A percentile compares a stretch with the other conserved stretches of the same genome.
These are phyloP conservation scores for Zopfochytrium polystomum DNA, from an alignment of 371 early-diverging fungal genomes.

Conservation along the genomic window DNA sequence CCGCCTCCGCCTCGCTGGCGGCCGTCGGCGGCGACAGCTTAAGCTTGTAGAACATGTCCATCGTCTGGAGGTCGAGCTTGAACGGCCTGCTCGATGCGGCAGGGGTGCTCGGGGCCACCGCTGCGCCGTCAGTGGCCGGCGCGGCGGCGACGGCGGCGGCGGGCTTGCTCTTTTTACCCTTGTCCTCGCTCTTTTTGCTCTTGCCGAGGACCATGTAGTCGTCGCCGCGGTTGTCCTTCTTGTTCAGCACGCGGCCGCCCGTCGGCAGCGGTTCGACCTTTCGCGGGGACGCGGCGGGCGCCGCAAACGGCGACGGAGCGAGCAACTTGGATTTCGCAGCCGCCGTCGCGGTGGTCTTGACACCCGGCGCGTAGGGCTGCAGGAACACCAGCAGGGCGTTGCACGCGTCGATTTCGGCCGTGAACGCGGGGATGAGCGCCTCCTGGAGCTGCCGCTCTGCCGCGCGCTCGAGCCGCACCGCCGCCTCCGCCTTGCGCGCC, in stretches of 20 bases:
- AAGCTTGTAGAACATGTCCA: conserved; percentile 77
- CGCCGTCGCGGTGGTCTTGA: conserved; percentile 22
- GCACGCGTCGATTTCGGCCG: conserved; percentile 78
- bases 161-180: too few species aligned
- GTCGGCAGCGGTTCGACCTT: conserved; percentile 46
- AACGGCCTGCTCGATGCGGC: conserved; percentile 44
- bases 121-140: too few species aligned
- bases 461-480: conserved; percentile 46
- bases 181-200: conserved; percentile 54
- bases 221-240: conserved; percentile 71
- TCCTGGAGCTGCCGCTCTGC: conserved; percentile 70
- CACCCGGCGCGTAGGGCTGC: conserved; percentile 36
- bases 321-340: too few species aligned
- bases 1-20: too few species aligned
- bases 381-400: conserved; percentile 74
- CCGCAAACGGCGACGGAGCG: conserved; percentile 20
- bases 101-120: too few species aligned
- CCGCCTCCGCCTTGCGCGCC: too few species aligned
- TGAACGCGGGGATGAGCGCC: conserved; percentile 86
- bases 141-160: conserved; percentile 12
- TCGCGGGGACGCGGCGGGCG: conserved; percentile 26
- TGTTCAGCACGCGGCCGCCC: conserved; percentile 47
- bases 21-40: conserved; percentile 78
- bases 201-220: conserved; percentile 67
- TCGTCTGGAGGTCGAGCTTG: conserved; percentile 76